Conservation (phyloP, 345 rosid genomes). For the Eucalyptus paniculata region DNA sequence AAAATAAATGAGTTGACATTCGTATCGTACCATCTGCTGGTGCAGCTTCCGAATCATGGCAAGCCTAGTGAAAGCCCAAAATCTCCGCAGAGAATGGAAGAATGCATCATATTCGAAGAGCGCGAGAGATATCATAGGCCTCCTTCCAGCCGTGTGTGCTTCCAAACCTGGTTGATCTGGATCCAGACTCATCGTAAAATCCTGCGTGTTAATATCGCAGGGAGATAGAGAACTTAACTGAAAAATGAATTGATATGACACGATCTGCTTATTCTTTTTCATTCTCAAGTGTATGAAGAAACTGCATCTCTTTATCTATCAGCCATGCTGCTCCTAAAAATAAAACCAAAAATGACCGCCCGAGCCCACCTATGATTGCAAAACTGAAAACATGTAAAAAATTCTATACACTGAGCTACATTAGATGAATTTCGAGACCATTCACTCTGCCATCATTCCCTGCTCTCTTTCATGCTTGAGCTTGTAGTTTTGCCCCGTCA, state of each 20-base stretch:
- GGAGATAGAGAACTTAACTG: neutral
- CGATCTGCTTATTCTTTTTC: neutral
- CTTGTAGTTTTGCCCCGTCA: neutral
- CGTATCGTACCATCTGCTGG: neutral
- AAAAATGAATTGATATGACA: neutral
- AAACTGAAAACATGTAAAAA: neutral
- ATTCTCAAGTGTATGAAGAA: neutral
- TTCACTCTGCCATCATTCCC: neutral
- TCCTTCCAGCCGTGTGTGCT: neutral
- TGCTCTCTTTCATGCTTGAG: neutral
- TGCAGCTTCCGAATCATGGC: neutral
- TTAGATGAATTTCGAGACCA: neutral
- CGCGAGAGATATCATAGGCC: neutral
- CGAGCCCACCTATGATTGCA: neutral
- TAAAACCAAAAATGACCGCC: neutral
- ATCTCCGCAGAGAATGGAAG: neutral
- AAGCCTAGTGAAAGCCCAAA: fast-evolving
- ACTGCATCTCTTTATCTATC: neutral
- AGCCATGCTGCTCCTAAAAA: neutral
- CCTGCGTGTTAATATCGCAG: neutral
- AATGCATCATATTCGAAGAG: neutral
- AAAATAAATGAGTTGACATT: neutral
- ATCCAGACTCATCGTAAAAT: neutral
- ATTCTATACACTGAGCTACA: neutral
- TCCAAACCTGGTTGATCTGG: neutral